These are phyloP conservation scores for Xylaria sp. DNA, from an alignment of 2,329 filamentous ascomycete genomes.

Conservation along the genomic window DNA sequence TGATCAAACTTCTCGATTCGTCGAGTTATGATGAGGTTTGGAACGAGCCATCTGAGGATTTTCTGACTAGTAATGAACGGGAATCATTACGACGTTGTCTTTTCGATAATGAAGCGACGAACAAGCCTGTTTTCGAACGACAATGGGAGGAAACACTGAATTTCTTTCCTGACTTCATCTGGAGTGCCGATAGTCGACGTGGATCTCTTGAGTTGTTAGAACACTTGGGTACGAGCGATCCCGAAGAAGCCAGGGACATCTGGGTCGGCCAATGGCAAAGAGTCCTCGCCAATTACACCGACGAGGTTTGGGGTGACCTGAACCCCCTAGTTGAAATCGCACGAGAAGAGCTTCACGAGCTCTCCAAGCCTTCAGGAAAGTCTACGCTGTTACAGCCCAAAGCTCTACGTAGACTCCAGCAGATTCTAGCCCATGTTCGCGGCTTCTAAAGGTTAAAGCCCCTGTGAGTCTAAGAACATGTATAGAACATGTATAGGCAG, in stretches of 20 bases:
- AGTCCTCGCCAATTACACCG: slow-evolving; percentile 59
- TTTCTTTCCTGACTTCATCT: slow-evolving; percentile 51
- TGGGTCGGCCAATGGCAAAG: slow-evolving; percentile 61
- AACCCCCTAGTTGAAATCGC: slow-evolving; percentile 59
- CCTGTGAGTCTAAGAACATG: neutral
- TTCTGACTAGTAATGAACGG: slow-evolving; percentile 25
- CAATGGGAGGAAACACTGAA: slow-evolving; percentile 53
- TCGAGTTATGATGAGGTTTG: slow-evolving; percentile 25
- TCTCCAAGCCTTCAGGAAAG: slow-evolving; percentile 34
- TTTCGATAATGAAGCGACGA: slow-evolving; percentile 23
- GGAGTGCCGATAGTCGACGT: slow-evolving; percentile 12
- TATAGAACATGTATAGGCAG: neutral
- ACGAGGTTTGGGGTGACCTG: slow-evolving; percentile 71
- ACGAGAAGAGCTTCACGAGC: slow-evolving; percentile 54
- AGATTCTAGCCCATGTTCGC: slow-evolving; percentile 45
- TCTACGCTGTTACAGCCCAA: slow-evolving; percentile 34
- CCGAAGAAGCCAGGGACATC: slow-evolving; percentile 42
- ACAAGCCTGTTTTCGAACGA: neutral
- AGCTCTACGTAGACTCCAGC: slow-evolving; percentile 43
- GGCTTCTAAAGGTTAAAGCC: slow-evolving; percentile 19
- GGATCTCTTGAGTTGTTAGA: slow-evolving; percentile 27
- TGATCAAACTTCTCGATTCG: slow-evolving; percentile 33
- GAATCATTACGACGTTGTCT: slow-evolving; percentile 29
- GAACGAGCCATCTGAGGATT: slow-evolving; percentile 18
- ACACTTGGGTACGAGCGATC: slow-evolving; percentile 45